Evolutionary conservation across 1,139 yeast genomes (phyloP), one percentile per base, ranked within the genome.

Genomic region (Debaryomyces subglobosus): DNA sequence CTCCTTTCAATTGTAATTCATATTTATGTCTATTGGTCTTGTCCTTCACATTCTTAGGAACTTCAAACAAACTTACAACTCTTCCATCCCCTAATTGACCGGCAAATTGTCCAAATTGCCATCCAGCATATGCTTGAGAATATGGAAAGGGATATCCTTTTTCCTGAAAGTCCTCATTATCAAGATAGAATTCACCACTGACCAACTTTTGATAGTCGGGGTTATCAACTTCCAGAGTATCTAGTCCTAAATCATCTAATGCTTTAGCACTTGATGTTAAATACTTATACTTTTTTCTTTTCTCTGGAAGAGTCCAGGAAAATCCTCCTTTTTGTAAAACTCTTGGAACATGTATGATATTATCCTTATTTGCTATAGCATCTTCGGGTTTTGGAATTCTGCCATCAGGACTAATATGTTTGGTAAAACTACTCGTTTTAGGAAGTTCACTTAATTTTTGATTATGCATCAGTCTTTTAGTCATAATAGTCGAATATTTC

Each of bases 71-170:
- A 60, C 87, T 89, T 7, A 85, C 78, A 2, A 91, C 97, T 52
- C 99, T 73, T 0, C 99, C 99, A 64, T 94, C 99, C 4, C 99
- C 99, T 54, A 94, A 71, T 65, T 94, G 99, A 1, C 98, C 98
- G 0, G 98, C 97, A 82, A 94, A 94, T 56, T 81, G 84, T 3
- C 99, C 98, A 72, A 94, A 94, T 63, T 94, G 99, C 78, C 88
- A 90, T 1, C 99, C 99, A 1, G 98, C 96, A 65, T 94, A 94
- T 0, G 95, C 89, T 64, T 87, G 92, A 6, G 97, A 82, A 68
- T 88, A 92, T 0, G 98, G 98, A 58, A 82, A 82, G 0, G 88
- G 79, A n/a, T 69, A 71, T 0, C 63, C 65, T 32, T 72, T 68
- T 10, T 67, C 67, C 30, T 65, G 58, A 27, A 79, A 66, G 6